Percentiles rank a stretch among this genome's conserved stretches.
Evolutionary conservation across 139 green algal genomes (phyloP).

Genomic region (Micractinium conductrix): DNA sequence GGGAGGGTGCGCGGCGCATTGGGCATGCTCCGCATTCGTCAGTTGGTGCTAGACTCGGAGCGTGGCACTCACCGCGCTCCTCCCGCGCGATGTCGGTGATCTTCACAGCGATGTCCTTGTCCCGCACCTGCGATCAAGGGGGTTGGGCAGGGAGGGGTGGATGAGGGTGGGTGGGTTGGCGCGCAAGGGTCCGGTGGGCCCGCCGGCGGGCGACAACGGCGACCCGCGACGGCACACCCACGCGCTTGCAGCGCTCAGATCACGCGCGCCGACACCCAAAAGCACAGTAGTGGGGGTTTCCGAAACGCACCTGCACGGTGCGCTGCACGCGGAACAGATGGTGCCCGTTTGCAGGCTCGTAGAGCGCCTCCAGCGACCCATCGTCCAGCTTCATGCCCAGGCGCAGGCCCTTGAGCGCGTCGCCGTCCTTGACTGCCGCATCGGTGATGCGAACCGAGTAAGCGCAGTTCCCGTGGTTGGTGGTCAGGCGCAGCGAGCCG

Average conservation of each 20-base stretch:
- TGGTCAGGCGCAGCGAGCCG: background rate
- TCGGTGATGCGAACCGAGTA: background rate
- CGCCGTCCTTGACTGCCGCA: background rate
- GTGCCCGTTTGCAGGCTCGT: conserved; percentile 13
- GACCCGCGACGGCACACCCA: background rate
- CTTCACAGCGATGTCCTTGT: conserved; percentile 23
- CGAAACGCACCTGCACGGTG: background rate
- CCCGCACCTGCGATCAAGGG: background rate
- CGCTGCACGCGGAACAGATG: conserved; percentile 11
- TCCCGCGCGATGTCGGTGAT: conserved; percentile 22
- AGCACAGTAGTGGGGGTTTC: background rate
- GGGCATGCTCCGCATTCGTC: no score
- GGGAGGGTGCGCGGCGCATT: no score
- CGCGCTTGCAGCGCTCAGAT: background rate
- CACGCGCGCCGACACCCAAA: background rate
- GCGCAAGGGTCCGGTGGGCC: background rate
- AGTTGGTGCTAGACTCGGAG: no score
- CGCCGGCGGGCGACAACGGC: background rate
- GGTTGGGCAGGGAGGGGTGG: background rate
- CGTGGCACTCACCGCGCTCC: conserved; percentile 20
- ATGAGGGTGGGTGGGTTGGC: background rate
- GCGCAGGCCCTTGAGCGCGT: conserved; percentile 10
- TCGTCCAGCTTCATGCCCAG: conserved; percentile 19
- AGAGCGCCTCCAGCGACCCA: background rate
- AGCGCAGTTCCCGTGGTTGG: background rate